Conservation (phyloP, 2,329 filamentous ascomycete genomes). For the Epichloe scottii region DNA sequence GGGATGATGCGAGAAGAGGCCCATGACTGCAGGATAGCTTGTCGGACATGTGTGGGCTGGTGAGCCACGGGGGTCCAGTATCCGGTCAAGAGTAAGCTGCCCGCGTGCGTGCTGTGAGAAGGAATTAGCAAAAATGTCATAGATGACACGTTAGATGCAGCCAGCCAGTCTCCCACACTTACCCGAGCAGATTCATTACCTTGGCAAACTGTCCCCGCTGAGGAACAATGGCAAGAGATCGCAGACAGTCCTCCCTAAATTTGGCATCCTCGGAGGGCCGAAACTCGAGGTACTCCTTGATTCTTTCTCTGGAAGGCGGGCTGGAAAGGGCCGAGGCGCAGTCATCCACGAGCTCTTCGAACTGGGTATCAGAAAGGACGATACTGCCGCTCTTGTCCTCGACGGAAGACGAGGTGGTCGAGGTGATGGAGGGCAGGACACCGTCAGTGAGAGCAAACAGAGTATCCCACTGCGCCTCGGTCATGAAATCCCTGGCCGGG, state of each 20-base stretch:
- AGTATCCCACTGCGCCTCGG: slow-evolving; percentile 38
- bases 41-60: slow-evolving; percentile 47
- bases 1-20: slow-evolving; percentile 39
- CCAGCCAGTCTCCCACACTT: slow-evolving; percentile 14
- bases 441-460: slow-evolving; percentile 43
- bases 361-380: slow-evolving; percentile 35
- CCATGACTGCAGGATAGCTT: slow-evolving; percentile 53
- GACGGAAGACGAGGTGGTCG: slow-evolving; percentile 20
- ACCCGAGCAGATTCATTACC: slow-evolving; percentile 31
- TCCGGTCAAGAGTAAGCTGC: slow-evolving; percentile 56
- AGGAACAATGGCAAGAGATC: slow-evolving; percentile 26
- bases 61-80: slow-evolving; percentile 47
- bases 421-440: slow-evolving; percentile 46
- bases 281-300: slow-evolving; percentile 41
- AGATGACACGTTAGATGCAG: too few species aligned
- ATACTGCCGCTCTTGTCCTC: slow-evolving; percentile 20
- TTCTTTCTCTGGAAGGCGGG: slow-evolving; percentile 27
- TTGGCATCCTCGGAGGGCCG: slow-evolving; percentile 36
- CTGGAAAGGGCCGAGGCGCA: slow-evolving; percentile 23
- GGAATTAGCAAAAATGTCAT: neutral
- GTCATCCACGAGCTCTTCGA: slow-evolving; percentile 30
- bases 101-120: slow-evolving; percentile 41
- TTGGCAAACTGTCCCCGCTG: slow-evolving; percentile 24
- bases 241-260: slow-evolving; percentile 38
- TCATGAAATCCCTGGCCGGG: slow-evolving; percentile 26